Evolutionary conservation across 306 rosid species (phyloP).

Genomic region (Cotoneaster glaucophyllus): DNA sequence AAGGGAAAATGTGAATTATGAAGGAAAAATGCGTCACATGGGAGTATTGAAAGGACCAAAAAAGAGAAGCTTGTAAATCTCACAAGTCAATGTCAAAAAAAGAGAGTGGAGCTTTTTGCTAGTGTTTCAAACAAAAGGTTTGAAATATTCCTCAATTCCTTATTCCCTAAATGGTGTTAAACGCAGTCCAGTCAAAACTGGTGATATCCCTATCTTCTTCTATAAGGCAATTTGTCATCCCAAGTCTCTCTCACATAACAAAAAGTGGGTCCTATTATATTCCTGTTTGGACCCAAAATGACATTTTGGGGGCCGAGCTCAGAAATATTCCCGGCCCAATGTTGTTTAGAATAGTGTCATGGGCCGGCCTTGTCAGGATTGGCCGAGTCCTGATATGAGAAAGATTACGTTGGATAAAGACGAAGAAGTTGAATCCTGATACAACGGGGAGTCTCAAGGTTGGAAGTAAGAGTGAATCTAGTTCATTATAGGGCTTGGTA

Average conservation of each 20-base stretch:
- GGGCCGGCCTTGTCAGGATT: too few species aligned
- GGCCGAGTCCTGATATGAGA: too few species aligned
- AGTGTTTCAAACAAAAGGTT: background rate
- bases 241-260: background rate
- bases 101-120: background rate
- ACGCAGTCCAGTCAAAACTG: background rate
- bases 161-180: background rate
- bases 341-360: too few species aligned
- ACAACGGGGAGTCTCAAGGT: too few species aligned
- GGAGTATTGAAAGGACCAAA: background rate
- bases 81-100: slow-evolving; percentile 1
- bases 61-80: background rate
- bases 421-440: too few species aligned
- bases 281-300: too few species aligned
- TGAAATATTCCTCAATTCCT: background rate
- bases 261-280: background rate
- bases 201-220: background rate
- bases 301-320: too few species aligned
- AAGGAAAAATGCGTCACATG: background rate
- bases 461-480: too few species aligned
- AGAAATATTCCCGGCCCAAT: too few species aligned
- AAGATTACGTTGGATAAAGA: too few species aligned
- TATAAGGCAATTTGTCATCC: background rate
- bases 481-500: too few species aligned
- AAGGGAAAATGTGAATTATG: too few species aligned